phyloP scores from a whole-genome alignment of 2,329 filamentous ascomycete genomes.

The Blastomyces emzantsi region DNA sequence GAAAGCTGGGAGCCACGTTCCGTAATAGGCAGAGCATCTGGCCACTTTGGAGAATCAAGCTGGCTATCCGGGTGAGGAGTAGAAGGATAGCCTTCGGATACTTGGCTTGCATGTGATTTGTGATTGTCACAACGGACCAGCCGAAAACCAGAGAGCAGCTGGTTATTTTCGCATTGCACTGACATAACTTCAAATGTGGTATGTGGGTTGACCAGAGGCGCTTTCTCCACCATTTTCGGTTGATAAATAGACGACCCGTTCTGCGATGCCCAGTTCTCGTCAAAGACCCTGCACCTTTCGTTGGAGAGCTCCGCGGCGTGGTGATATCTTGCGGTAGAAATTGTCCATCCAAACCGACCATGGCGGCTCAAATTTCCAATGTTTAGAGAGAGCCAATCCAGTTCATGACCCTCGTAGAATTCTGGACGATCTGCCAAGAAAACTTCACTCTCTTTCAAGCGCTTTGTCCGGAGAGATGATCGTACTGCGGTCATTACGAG shows the following conservation, averaged over 20 bases:
- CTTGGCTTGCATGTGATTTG: background rate
- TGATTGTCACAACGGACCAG: background rate
- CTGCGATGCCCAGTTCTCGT: background rate
- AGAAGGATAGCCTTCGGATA: background rate
- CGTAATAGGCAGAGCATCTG: background rate
- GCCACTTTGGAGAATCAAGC: background rate
- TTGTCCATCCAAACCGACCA: background rate
- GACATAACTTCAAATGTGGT: background rate
- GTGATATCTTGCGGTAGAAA: background rate
- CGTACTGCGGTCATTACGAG: slow-evolving; percentile 19
- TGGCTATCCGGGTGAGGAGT: background rate
- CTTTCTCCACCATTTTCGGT: background rate
- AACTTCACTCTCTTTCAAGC: background rate
- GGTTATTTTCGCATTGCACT: background rate
- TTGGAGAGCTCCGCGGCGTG: background rate
- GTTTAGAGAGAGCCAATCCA: slow-evolving; percentile 9
- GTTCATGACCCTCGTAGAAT: background rate
- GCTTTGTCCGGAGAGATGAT: slow-evolving; percentile 13
- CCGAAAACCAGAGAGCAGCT: background rate
- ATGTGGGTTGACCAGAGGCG: background rate
- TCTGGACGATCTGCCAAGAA: slow-evolving; percentile 2
- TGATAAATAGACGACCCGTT: background rate
- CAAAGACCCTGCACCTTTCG: background rate
- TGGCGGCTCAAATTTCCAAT: background rate
- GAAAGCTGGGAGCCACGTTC: background rate